Evolutionary conservation across 495 filamentous ascomycete species (phyloP).

Genomic region (Mytilinidion resinicola): DNA sequence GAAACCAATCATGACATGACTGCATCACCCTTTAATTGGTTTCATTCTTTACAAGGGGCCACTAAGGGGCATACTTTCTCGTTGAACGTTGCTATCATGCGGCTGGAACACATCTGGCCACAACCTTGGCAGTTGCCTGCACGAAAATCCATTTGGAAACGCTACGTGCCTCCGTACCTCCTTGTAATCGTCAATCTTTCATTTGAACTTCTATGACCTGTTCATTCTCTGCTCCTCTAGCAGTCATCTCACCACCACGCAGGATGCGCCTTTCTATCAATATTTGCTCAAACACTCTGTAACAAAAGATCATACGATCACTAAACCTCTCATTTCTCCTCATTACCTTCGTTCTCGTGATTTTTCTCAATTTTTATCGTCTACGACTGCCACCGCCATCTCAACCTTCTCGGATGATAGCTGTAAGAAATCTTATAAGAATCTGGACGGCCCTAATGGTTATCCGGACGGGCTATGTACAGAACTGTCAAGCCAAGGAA

Average conservation of each 20-base stretch:
- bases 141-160: no score
- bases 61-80: no score
- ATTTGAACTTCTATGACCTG: no score
- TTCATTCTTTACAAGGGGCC: no score
- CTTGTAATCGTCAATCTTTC: no score
- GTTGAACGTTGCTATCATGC: no score
- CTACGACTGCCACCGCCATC: background rate
- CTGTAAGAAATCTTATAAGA: conserved; percentile 10
- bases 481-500: background rate
- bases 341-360: background rate
- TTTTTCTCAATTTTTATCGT: background rate
- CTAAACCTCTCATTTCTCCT: background rate
- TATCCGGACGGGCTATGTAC: conserved; percentile 21
- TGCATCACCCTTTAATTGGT: no score
- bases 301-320: background rate
- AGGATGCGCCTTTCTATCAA: background rate
- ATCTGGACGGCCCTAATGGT: conserved; percentile 12
- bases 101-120: no score
- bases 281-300: background rate
- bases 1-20: no score
- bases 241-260: background rate
- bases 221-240: no score
- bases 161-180: no score
- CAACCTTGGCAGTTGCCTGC: no score
- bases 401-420: conserved; percentile 10